Evolutionary conservation across 352 stramenopile species (phyloP), one percentile per base, ranked within the genome.

Genomic region (Globisporangium cylindrosporum): DNA sequence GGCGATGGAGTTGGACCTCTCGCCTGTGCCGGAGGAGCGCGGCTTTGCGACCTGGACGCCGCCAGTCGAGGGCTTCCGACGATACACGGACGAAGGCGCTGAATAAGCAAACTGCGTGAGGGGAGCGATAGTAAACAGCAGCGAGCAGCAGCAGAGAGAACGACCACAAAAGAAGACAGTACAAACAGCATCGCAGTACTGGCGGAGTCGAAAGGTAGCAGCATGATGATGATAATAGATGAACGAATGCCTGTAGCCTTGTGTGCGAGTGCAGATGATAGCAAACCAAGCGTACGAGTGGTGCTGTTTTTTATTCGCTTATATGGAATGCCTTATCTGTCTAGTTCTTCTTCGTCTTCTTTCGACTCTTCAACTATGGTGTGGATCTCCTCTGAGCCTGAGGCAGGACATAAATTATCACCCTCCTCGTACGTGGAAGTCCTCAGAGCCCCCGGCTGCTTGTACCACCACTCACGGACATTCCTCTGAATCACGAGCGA

Each of bases 401-500:
- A 59, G 12, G 53, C 25, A 22, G 53, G 53, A 24, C 25, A 24
- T 22, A 57, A 2, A 57, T 57, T 24, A 20, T 24, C 36, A 43
- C 12, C 36, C 34, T 18, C 22, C n/a, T 38, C 25, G 25, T 29
- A 6, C 54, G n/a, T 43, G 36, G 12, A 43, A 5, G 64, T 3
- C 14, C 53, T 69, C 10, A 60, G 6, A 61, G 36, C 70, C 46
- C 67, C 46, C 5, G 79, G 78, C 38, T 88, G 72, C 63, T 93
- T 93, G 63, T 88, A 84, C 75, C 84, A 90, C 87, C 87, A 95
- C 63, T 93, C 87, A n/a, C 84, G 80, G 43, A 93, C 85, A 61
- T 94, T 95, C 36, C 86, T 75, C 59, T 95, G 88, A 54, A 95
- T 95, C 38, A 95, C 88, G 18, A 95, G 71, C 32, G 88, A 94